Percentiles rank a stretch among this genome's conserved stretches.
These are phyloP conservation scores for Phialocephala subalpina DNA, from an alignment of 2,329 filamentous ascomycete species.

Conservation along the genomic window DNA sequence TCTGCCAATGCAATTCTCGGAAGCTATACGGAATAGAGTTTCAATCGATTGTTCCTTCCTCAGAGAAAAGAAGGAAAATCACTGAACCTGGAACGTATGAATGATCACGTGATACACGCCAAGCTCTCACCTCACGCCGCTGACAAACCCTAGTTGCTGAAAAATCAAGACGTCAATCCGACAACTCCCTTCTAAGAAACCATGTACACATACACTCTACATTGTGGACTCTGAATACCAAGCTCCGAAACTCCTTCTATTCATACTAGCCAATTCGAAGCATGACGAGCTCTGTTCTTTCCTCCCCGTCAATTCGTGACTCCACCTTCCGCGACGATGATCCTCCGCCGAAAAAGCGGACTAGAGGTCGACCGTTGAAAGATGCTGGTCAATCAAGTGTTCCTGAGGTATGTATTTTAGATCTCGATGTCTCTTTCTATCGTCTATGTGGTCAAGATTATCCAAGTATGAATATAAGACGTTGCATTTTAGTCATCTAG, in stretches of 20 bases:
- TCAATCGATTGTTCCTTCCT: too few species aligned
- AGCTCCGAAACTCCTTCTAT: neutral
- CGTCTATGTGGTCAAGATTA: neutral
- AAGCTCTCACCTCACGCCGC: neutral
- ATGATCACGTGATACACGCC: neutral
- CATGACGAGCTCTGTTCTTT: constrained; percentile 1
- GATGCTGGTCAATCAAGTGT: constrained; percentile 6
- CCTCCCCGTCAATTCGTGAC: neutral
- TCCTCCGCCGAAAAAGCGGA: constrained; percentile 3
- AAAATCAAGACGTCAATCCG: neutral
- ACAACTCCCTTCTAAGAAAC: neutral
- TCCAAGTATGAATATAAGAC: neutral
- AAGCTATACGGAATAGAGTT: too few species aligned
- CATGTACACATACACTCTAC: neutral
- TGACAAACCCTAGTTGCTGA: neutral
- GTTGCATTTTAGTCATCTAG: too few species aligned
- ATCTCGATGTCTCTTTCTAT: neutral
- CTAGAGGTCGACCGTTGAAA: constrained; percentile 16
- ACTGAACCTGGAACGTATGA: neutral
- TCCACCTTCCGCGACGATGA: neutral
- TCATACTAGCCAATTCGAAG: neutral
- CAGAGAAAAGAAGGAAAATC: neutral
- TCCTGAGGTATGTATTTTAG: constrained; percentile 4
- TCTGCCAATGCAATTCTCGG: too few species aligned
- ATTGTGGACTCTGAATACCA: neutral